Evolutionary conservation across 495 filamentous ascomycete species (phyloP), one percentile per base, ranked within the genome.

Genomic region (Penicillium paradoxum): DNA sequence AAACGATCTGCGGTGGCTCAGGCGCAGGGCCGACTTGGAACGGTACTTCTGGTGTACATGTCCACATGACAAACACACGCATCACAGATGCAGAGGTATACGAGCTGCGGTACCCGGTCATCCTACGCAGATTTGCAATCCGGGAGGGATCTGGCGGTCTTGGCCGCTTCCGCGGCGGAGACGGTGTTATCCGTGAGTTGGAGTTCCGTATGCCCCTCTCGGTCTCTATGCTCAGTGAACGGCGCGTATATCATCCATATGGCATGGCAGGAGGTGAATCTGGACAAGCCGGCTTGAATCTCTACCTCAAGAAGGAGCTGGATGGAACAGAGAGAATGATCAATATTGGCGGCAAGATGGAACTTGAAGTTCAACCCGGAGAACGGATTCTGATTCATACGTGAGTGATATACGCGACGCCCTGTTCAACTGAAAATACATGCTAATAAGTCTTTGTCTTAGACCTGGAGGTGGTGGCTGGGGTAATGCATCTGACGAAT

Each of bases 11-110:
- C 4, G 91, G 91, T 22, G 91, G 90, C 3, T 84, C 79, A 50
- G 91, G 91, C 39, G 91, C 91, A 0, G 90, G 90, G 0, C 79
- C 85, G 0, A 75, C 76, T 17, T 95, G 90, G 90, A 77, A 90
- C 49, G 91, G 91, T 32, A 87, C 85, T 1, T 80, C 75, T 49
- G 90, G 89, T 44, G 89, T 96, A 41, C 91, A 96, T 66, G 82
- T 79, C 34, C 90, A 96, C 69, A 95, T 95, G 90, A 96, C 90
- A 8, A 96, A 96, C 63, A 96, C 91, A 7, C 80, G 89, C 4
- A 95, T 96, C 64, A 96, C 91, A 0, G 91, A 96, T 73, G 75
- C 87, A 0, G 91, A 96, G 59, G 79, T 93, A 14, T 90, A 93
- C 62, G 91, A 96, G 69, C 73, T 88, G 0, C 76, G 91, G 14